Evolutionary conservation across 2,329 filamentous ascomycete genomes (phyloP).

Genomic region (Cladophialophora bantiana): DNA sequence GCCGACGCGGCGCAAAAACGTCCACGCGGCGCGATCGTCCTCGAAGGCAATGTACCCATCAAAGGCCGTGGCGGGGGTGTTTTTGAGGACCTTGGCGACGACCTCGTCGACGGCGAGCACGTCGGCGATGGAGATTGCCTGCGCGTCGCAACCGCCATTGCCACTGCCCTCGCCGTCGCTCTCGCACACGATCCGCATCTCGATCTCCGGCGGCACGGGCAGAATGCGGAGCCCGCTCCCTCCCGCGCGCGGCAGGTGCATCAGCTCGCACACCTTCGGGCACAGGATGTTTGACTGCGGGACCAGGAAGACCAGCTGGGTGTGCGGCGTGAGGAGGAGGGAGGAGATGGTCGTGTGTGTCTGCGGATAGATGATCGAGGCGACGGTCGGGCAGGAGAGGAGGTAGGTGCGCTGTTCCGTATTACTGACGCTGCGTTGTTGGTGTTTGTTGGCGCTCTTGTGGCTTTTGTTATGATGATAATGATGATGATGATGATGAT

Average conservation of each 20-base stretch:
- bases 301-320: slow-evolving; percentile 27
- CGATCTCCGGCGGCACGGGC: slow-evolving; percentile 22
- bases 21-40: slow-evolving; percentile 27
- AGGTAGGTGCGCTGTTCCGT: slow-evolving; percentile 26
- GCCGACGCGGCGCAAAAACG: slow-evolving; percentile 31
- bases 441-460: slow-evolving; percentile 2
- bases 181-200: slow-evolving; percentile 7
- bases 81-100: slow-evolving; percentile 28
- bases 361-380: slow-evolving; percentile 20
- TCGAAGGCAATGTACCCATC: slow-evolving; percentile 33
- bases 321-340: slow-evolving; percentile 25
- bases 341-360: slow-evolving; percentile 30
- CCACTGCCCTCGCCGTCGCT: background rate
- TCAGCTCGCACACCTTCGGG: slow-evolving; percentile 24
- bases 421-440: background rate
- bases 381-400: slow-evolving; percentile 20
- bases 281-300: slow-evolving; percentile 30
- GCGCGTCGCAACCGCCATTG: background rate
- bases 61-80: slow-evolving; percentile 26
- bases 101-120: slow-evolving; percentile 22
- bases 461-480: slow-evolving; percentile 5
- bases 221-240: slow-evolving; percentile 28
- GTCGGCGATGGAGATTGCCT: slow-evolving; percentile 6
- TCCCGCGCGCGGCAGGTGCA: slow-evolving; percentile 18
- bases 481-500: slow-evolving; percentile 8